Conservation (phyloP, 225 moss, liverwort and hornwort species). For the Climacium dendroides region DNA sequence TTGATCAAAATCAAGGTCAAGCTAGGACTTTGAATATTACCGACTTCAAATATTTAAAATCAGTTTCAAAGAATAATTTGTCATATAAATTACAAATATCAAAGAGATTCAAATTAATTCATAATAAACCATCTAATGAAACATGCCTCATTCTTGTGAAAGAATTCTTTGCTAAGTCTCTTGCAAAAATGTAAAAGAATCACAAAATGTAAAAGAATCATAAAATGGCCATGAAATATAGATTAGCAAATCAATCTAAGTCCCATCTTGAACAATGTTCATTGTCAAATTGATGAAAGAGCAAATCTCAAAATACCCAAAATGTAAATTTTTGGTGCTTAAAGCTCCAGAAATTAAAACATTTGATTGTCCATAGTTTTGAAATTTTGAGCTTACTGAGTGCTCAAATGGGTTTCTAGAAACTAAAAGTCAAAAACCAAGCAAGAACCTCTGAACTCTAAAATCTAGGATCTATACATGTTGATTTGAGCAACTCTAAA, state of each 20-base stretch:
- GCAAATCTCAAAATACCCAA: fast-evolving
- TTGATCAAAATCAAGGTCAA: background rate
- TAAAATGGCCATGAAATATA: background rate
- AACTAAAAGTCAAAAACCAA: fast-evolving
- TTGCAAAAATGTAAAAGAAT: too few species aligned
- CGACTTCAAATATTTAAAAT: background rate
- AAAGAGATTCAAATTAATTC: fast-evolving
- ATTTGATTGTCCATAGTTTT: too few species aligned
- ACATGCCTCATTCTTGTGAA: background rate
- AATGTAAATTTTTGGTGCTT: too few species aligned
- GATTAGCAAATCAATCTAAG: background rate
- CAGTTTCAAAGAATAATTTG: background rate
- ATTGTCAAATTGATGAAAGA: too few species aligned
- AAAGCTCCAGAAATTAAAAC: too few species aligned
- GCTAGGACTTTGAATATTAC: background rate
- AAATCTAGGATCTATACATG: too few species aligned
- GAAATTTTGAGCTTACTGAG: too few species aligned
- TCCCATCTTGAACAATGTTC: fast-evolving
- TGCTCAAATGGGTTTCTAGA: too few species aligned
- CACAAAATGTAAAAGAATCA: background rate
- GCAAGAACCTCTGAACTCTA: too few species aligned
- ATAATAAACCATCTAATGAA: fast-evolving
- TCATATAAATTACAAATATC: background rate
- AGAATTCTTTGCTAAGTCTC: background rate
- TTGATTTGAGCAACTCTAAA: too few species aligned